Percentiles rank a stretch among this genome's conserved stretches.
These are phyloP conservation scores for Sporothrix mexicana DNA, from an alignment of 2,329 filamentous ascomycete species.

Conservation along the genomic window DNA sequence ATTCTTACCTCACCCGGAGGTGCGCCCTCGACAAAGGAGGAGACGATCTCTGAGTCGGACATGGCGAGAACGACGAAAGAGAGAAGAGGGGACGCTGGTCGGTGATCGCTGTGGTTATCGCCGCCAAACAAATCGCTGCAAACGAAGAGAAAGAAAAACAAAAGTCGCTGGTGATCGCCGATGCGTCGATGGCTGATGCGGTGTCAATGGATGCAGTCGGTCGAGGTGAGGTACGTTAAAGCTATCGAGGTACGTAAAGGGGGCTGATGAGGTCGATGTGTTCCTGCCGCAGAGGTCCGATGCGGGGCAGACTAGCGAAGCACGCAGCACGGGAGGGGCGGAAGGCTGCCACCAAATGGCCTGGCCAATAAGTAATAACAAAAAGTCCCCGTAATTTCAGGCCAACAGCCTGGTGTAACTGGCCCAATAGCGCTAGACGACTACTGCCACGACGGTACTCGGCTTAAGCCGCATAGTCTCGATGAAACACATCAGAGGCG, in stretches of 20 bases:
- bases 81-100: no score
- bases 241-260: neutral
- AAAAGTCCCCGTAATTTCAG: neutral
- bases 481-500: neutral
- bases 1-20: constrained; percentile 88
- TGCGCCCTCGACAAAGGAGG: constrained; percentile 90
- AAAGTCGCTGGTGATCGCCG: constrained; percentile 10
- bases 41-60: constrained; percentile 63
- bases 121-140: neutral
- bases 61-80: neutral
- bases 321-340: neutral
- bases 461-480: neutral
- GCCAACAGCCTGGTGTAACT: constrained; percentile 9
- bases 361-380: neutral
- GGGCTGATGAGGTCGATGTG: constrained; percentile 18
- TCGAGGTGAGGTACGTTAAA: neutral
- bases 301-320: constrained; percentile 17
- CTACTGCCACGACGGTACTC: neutral
- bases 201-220: neutral
- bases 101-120: neutral
- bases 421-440: constrained; percentile 11
- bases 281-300: constrained; percentile 16
- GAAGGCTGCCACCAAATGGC: constrained; percentile 22
- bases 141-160: neutral
- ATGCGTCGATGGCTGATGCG: neutral